A percentile compares a stretch with the other conserved stretches of the same genome.
These are phyloP conservation scores for Exophiala viscosa DNA, from an alignment of 2,329 filamentous ascomycete genomes.

Conservation along the genomic window DNA sequence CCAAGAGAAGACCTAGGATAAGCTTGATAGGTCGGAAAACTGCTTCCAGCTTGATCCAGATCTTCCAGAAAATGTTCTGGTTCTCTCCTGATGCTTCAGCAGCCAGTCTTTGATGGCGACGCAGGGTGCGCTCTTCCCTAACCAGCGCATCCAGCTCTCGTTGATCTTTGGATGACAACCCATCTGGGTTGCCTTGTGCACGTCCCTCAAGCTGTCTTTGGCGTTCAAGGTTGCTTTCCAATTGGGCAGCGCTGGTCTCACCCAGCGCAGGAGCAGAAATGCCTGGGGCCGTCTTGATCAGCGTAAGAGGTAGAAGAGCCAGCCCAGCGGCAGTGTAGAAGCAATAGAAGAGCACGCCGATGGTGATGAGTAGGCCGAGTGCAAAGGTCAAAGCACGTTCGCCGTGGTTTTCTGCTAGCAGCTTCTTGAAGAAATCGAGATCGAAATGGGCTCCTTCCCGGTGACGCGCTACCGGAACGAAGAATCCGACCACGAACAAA, in stretches of 20 bases:
- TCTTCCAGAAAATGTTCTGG: conserved; percentile 50
- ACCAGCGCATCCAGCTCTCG: conserved; percentile 82
- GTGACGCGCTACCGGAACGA: conserved; percentile 74
- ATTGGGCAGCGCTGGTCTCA: conserved; percentile 71
- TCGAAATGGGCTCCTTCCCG: conserved; percentile 66
- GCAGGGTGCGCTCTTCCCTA: conserved; percentile 86
- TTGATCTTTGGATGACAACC: conserved; percentile 77
- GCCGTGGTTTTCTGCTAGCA: conserved; percentile 77
- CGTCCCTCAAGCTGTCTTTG: conserved; percentile 88
- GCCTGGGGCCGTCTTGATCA: conserved; percentile 88
- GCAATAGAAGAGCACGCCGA: conserved; percentile 81
- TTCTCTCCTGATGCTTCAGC: conserved; percentile 73
- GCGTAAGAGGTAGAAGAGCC: conserved; percentile 79
- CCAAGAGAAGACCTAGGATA: conserved; percentile 72
- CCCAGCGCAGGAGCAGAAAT: conserved; percentile 77
- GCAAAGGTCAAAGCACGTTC: conserved; percentile 90
- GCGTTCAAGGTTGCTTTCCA: conserved; percentile 84
- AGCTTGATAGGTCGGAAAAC: conserved; percentile 86
- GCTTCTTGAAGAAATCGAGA: conserved; percentile 84
- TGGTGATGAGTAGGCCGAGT: conserved; percentile 78
- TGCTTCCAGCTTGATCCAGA: conserved; percentile 79
- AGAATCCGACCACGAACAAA: conserved; percentile 89
- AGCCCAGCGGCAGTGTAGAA: conserved; percentile 86
- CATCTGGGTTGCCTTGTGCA: conserved; percentile 69
- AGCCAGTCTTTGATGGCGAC: conserved; percentile 82